Percentiles rank a stretch among this genome's conserved stretches.
Conservation (phyloP, 176 grass and related monocot species). For the Tillandsia fasciculata region DNA sequence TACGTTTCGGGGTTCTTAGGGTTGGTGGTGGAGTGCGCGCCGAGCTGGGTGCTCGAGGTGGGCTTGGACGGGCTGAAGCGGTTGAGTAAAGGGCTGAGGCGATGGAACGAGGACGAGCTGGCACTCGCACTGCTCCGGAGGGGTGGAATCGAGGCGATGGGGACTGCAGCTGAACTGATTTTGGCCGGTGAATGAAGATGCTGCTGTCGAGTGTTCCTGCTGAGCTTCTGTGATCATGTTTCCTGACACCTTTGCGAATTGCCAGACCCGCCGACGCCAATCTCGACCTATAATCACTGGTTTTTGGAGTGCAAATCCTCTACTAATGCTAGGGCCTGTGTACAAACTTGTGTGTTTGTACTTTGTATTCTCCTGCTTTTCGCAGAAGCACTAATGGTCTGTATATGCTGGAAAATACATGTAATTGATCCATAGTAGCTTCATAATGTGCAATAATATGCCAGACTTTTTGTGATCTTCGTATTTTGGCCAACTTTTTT, state of each 20-base stretch:
- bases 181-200: conserved; percentile 35
- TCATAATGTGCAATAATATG: too few species aligned
- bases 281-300: too few species aligned
- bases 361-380: too few species aligned
- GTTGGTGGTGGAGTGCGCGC: conserved; percentile 74
- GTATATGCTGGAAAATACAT: too few species aligned
- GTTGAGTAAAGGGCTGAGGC: conserved; percentile 52
- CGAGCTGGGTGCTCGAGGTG: conserved; percentile 75
- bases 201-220: neutral
- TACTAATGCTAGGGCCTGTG: too few species aligned
- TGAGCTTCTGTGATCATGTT: neutral
- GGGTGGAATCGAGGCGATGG: conserved; percentile 49
- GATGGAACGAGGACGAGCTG: conserved; percentile 64
- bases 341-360: too few species aligned
- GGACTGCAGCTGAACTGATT: conserved; percentile 59
- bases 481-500: too few species aligned
- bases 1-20: conserved; percentile 68
- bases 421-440: too few species aligned
- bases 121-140: conserved; percentile 48
- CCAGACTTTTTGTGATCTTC: too few species aligned
- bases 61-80: conserved; percentile 51
- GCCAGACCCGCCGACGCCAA: neutral
- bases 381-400: too few species aligned
- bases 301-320: too few species aligned
- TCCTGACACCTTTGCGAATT: neutral